A percentile compares a stretch with the other conserved stretches of the same genome.
Conservation (phyloP, 345 rosid genomes). For the Boechera retrofracta region DNA sequence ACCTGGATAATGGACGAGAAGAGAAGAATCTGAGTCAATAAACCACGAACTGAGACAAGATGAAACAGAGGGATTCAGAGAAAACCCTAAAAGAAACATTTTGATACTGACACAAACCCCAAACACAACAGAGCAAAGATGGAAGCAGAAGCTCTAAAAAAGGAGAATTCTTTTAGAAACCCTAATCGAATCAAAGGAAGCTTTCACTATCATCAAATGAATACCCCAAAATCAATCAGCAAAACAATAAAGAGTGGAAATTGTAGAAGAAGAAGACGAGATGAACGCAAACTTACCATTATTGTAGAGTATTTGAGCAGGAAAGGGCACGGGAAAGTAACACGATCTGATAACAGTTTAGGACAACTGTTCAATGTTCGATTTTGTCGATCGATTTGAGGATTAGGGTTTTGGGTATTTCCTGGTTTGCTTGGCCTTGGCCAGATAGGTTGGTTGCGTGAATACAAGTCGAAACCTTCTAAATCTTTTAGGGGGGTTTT, state of each 20-base stretch:
- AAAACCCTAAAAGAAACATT: not conserved
- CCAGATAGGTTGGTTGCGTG: slow-evolving; percentile 1
- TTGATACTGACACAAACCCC: slow-evolving; percentile 1
- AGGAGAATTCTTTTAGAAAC: not conserved
- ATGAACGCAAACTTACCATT: slow-evolving; percentile 31
- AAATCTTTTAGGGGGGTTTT: not conserved
- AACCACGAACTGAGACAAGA: not conserved
- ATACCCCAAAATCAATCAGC: slow-evolving; percentile 3
- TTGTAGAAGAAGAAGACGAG: not conserved
- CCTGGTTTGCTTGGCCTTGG: not conserved
- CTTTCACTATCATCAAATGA: slow-evolving; percentile 1
- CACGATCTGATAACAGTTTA: not conserved
- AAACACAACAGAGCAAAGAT: slow-evolving; percentile 5
- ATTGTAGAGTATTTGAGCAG: not conserved
- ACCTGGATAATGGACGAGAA: slow-evolving; percentile 38
- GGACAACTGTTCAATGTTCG: not conserved
- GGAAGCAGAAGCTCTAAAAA: not conserved
- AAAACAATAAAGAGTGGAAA: not conserved
- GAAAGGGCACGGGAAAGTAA: not conserved
- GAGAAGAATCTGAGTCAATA: slow-evolving; percentile 8
- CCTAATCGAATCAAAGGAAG: not conserved
- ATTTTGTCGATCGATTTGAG: not conserved
- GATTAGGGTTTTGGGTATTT: slow-evolving; percentile 34
- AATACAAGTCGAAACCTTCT: not conserved
- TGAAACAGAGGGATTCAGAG: not conserved